Conservation (phyloP, 2,329 filamentous ascomycete species). For the Colletotrichum costaricense region DNA sequence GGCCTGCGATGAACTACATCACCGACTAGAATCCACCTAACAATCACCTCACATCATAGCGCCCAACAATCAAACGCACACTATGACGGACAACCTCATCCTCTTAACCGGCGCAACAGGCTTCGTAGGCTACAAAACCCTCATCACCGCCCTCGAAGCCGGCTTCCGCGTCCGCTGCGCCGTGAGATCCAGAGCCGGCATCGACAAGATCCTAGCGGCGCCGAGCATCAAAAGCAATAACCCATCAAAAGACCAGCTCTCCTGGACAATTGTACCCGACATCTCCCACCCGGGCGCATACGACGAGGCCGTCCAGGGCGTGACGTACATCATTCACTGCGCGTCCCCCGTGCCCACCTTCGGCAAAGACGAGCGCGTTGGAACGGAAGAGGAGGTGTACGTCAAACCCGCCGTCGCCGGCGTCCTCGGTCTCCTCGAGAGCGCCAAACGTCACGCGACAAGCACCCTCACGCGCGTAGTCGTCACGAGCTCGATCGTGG, state of each 20-base stretch:
- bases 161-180: slow-evolving; percentile 45
- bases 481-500: slow-evolving; percentile 52
- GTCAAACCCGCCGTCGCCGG: neutral
- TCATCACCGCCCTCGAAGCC: slow-evolving; percentile 39
- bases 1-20: neutral
- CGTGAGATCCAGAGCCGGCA: slow-evolving; percentile 40
- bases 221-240: slow-evolving; percentile 32
- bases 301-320: slow-evolving; percentile 51
- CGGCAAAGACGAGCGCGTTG: neutral
- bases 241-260: slow-evolving; percentile 35
- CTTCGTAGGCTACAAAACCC: slow-evolving; percentile 44
- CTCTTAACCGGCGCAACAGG: slow-evolving; percentile 45
- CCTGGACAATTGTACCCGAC: slow-evolving; percentile 48
- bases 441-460: neutral
- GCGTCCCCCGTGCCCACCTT: slow-evolving; percentile 39
- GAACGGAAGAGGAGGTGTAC: slow-evolving; percentile 2
- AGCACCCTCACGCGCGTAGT: slow-evolving; percentile 51
- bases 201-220: slow-evolving; percentile 10
- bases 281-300: slow-evolving; percentile 49
- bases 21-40: neutral
- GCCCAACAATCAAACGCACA: neutral
- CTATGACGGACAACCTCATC: slow-evolving; percentile 7
- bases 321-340: slow-evolving; percentile 49
- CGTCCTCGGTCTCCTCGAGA: slow-evolving; percentile 6
- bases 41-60: neutral